A percentile compares a stretch with the other conserved stretches of the same genome.
phyloP scores from a whole-genome alignment of 495 filamentous ascomycete genomes.

The Aspergillus sparsus region DNA sequence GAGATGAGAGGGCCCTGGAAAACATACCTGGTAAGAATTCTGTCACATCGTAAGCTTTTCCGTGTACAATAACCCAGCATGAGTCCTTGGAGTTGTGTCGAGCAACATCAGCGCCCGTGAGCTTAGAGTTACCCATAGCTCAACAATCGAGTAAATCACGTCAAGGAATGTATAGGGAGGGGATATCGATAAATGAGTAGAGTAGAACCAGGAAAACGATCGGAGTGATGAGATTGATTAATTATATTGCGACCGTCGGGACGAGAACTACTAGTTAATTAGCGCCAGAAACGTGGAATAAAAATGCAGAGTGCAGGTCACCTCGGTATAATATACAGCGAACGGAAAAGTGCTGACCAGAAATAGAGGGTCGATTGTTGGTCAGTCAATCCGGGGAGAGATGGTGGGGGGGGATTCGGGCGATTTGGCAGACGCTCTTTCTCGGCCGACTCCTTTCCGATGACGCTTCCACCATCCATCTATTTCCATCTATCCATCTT shows the following conservation, averaged over 20 bases:
- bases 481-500: background rate
- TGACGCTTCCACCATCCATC: background rate
- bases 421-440: background rate
- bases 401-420: slow-evolving; percentile 1
- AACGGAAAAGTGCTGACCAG: background rate
- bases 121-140: slow-evolving; percentile 25
- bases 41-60: slow-evolving; percentile 88
- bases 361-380: background rate
- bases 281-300: too few species aligned
- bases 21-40: slow-evolving; percentile 72
- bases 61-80: slow-evolving; percentile 84
- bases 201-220: background rate
- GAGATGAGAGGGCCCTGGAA: background rate
- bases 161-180: background rate
- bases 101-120: slow-evolving; percentile 76
- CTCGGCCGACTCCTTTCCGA: background rate
- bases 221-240: too few species aligned
- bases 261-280: too few species aligned
- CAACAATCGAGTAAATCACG: background rate
- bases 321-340: background rate
- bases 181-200: background rate
- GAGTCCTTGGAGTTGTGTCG: slow-evolving; percentile 82
- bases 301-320: background rate
- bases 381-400: background rate
- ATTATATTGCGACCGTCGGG: too few species aligned